Base-by-base conservation (phyloP, 2,329 filamentous ascomycete species). In the Claviceps sp. region DNA sequence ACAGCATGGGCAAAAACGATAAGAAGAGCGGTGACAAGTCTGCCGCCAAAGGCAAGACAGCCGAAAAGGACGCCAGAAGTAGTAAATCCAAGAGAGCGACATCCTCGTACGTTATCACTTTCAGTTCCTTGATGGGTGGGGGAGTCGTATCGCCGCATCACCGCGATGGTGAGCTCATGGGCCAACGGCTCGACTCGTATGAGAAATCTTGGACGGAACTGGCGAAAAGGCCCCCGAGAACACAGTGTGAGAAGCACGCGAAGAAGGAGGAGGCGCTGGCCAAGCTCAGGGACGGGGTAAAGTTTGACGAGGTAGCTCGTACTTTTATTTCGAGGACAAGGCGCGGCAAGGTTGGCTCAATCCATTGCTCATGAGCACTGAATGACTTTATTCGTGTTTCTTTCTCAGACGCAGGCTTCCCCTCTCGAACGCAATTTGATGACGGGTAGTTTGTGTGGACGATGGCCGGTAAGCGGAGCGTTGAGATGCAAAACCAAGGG, bases 181-280 rank as follows among this genome's bases (percentile, higher is more conserved):
- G 24, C 20, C 18, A 24, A 30, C 30, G 9, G 30, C 30, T 34
- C 3, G 30, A 3, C 13, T 16, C 11, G 20, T 26, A 26, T 16
- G 24, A 6, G 2, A 44, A 44, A 20, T 4, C 16, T 24, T 44
- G 22, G 3, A 30, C 26, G 16, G 18, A 16, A 46, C 22, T n/a
- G 5, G 18, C 13, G 5, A 14, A 1, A 5, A 16, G 3, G 20
- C 18, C 11, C 41, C 41, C 2, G 38, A n/a, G 7, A 41, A n/a
- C 38, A 24, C 14, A 82, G 70, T 89, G 86, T 60, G 82, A 83
- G 63, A 90, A 90, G 63, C 81, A 88, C 63, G 69, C 72, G n/a
- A 87, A 83, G 66, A 89, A 88, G 63, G 85, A 88, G 62, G 82
- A 88, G 63, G 86, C 86, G 0, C 65, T 88, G 16, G 77, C 76